Evolutionary conservation across 495 filamentous ascomycete species (phyloP), one percentile per base, ranked within the genome.

Genomic region (Viridothelium virens): DNA sequence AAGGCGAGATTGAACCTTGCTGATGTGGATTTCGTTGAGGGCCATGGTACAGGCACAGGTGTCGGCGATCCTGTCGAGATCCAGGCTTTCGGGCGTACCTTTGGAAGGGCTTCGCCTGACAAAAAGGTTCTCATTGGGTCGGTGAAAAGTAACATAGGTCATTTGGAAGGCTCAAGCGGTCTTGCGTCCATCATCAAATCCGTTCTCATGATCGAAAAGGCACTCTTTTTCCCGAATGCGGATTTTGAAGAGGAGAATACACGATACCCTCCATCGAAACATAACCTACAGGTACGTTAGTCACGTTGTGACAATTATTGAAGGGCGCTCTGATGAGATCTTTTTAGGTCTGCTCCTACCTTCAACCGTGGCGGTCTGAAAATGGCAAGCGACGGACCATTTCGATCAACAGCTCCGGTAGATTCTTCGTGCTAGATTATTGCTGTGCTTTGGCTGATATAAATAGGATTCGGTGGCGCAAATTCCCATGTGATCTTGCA

Each of bases 141-240:
- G 10, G 50, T 66, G 18, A 66, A 66, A 33, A 25, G 47, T n/a
- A 59, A 56, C 25, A 37, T 66, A 10, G 64, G 64, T 5, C 86
- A 88, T 70, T 68, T 81, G 2, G 86, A 87, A 69, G 82, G 79
- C 11, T 78, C 80, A 12, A 81, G 79, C 63, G 85, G 86, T 33
- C 76, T 88, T 37, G 77, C 83, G 0, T 82, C 81, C 3, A 68
- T 88, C 4, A 83, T 87, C 65, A 88, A 88, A 67, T 79, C 80
- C 0, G 74, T 79, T 25, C 65, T 86, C 53, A 84, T 84, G 78
- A 73, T 88, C 39, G 84, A 88, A 64, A 80, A 81, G 67, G 81
- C 80, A 33, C 62, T 76, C 38, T 81, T 85, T 36, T 81, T 78
- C 2, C 76, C 79, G 4, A 78, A 70, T 62, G 70, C 77, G 41